These are phyloP conservation scores for Ceratopteris richardii DNA, from an alignment of 75 land plant species.

Conservation along the genomic window DNA sequence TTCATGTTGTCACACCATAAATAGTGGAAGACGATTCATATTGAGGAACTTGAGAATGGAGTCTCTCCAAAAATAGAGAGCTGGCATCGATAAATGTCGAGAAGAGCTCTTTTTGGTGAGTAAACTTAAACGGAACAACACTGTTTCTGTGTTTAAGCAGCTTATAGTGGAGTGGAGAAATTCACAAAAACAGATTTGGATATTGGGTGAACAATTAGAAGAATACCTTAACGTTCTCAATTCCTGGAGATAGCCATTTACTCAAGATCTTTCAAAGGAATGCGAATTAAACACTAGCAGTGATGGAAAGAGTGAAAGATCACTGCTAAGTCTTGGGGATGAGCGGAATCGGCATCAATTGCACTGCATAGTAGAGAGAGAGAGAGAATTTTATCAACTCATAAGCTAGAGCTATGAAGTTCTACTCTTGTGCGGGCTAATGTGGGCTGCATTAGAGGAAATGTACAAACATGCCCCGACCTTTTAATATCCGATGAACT, in stretches of 20 bases:
- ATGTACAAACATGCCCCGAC: too few relatives aligned
- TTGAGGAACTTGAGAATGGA: background rate
- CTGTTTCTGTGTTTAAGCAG: background rate
- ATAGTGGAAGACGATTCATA: background rate
- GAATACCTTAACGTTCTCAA: slow-evolving; percentile 43
- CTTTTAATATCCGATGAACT: too few relatives aligned
- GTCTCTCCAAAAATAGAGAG: background rate
- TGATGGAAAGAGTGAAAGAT: background rate
- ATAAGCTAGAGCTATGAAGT: too few relatives aligned
- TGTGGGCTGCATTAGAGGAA: too few relatives aligned
- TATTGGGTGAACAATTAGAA: slow-evolving; percentile 20
- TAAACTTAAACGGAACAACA: background rate
- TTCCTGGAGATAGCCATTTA: slow-evolving; percentile 15
- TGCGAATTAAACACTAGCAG: background rate
- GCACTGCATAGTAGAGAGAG: slow-evolving; percentile 33
- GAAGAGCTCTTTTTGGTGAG: slow-evolving; percentile 7
- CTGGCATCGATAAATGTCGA: slow-evolving; percentile 16
- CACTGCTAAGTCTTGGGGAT: slow-evolving; percentile 16
- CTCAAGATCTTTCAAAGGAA: background rate
- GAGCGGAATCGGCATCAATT: slow-evolving; percentile 30
- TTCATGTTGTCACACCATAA: slow-evolving; percentile 10
- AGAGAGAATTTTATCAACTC: slow-evolving; percentile 39
- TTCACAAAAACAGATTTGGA: slow-evolving; percentile 20
- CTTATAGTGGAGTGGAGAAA: slow-evolving; percentile 21
- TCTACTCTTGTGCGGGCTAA: slow-evolving; percentile 52